These are phyloP conservation scores for Litchi chinensis DNA, from an alignment of 345 rosid genomes.

Conservation along the genomic window DNA sequence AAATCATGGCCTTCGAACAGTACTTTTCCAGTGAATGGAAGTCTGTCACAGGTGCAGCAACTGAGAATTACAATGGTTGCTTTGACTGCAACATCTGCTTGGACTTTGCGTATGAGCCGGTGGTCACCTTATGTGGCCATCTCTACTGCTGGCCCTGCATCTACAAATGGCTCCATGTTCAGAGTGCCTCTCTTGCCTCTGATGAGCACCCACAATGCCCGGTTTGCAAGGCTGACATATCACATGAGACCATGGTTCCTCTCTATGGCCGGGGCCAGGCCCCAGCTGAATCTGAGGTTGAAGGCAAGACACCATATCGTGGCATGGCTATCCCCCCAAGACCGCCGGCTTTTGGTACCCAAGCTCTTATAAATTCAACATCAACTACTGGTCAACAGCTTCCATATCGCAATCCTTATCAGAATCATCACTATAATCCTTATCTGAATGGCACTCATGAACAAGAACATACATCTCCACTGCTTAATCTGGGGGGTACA, in stretches of 20 bases:
- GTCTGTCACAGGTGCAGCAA: slow-evolving; percentile 30
- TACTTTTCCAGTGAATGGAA: slow-evolving; percentile 49
- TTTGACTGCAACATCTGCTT: slow-evolving; percentile 94
- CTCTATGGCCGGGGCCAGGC: slow-evolving; percentile 79
- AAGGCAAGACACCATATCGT: slow-evolving; percentile 30
- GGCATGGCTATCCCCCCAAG: slow-evolving; percentile 65
- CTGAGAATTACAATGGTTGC: slow-evolving; percentile 50
- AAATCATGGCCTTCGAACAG: slow-evolving; percentile 49
- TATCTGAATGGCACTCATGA: slow-evolving; percentile 31
- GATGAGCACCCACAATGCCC: slow-evolving; percentile 83
- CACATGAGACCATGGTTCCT: slow-evolving; percentile 81
- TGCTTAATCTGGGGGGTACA: slow-evolving; percentile 35
- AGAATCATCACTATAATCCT: slow-evolving; percentile 38
- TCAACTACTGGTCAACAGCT: slow-evolving; percentile 50
- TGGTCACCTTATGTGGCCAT: slow-evolving; percentile 94
- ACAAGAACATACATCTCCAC: slow-evolving; percentile 34
- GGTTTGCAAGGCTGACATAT: slow-evolving; percentile 83
- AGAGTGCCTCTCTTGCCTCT: slow-evolving; percentile 56
- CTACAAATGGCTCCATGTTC: slow-evolving; percentile 84
- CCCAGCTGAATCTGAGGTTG: slow-evolving; percentile 30
- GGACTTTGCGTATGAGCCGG: slow-evolving; percentile 78
- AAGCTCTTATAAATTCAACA: slow-evolving; percentile 29
- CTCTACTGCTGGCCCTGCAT: slow-evolving; percentile 99
- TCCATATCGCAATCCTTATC: slow-evolving; percentile 63
- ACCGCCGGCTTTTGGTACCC: slow-evolving; percentile 57